Conservation (phyloP, 2,329 filamentous ascomycete species). For the Neophaeococcomyces aloes region DNA sequence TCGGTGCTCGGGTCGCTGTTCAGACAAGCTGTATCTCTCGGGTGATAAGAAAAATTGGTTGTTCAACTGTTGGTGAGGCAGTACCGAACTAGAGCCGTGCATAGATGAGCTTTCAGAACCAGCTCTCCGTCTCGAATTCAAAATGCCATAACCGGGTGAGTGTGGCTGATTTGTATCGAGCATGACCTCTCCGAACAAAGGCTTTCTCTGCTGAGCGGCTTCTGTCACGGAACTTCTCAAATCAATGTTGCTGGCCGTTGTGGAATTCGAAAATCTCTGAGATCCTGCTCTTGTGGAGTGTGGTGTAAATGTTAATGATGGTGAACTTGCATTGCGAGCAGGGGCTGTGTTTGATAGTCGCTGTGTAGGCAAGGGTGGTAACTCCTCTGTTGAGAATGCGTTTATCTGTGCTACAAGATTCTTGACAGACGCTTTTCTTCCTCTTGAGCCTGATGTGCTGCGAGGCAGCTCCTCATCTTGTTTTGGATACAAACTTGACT, state of each 20-base stretch:
- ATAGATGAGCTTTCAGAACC: constrained; percentile 60
- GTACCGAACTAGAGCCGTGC: constrained; percentile 39
- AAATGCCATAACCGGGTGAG: constrained; percentile 49
- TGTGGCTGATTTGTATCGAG: constrained; percentile 36
- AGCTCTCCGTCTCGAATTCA: constrained; percentile 44
- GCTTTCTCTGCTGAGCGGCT: constrained; percentile 4
- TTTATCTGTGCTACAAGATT: constrained; percentile 69
- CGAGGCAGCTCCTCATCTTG: not conserved
- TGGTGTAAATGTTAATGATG: constrained; percentile 1
- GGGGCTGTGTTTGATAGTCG: constrained; percentile 19
- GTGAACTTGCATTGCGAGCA: constrained; percentile 28
- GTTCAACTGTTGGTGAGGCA: constrained; percentile 17
- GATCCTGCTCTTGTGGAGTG: not conserved
- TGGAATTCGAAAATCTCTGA: not conserved
- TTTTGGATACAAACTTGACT: not conserved
- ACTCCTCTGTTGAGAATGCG: constrained; percentile 42
- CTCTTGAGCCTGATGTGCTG: constrained; percentile 10
- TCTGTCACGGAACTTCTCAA: not conserved
- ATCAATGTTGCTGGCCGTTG: constrained; percentile 12
- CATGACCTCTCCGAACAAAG: constrained; percentile 62
- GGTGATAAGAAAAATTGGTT: constrained; percentile 1
- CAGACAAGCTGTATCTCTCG: not conserved
- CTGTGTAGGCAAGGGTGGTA: constrained; percentile 32
- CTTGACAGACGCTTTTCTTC: constrained; percentile 59
- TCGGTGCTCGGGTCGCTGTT: constrained; percentile 11